These are phyloP conservation scores for Monosporascus sp. DNA, from an alignment of 2,329 filamentous ascomycete genomes.

Conservation along the genomic window DNA sequence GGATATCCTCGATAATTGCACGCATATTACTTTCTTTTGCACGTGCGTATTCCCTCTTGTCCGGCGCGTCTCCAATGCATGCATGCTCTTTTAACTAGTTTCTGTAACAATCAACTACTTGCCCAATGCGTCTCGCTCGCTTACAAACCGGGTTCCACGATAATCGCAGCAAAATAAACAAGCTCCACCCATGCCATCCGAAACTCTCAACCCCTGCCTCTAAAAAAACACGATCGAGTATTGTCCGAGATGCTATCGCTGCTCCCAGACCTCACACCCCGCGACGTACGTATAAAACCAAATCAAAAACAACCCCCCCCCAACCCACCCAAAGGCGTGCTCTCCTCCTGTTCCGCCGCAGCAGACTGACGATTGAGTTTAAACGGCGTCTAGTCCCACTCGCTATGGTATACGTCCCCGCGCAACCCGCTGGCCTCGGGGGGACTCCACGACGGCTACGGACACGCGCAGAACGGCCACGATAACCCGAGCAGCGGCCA, in stretches of 20 bases:
- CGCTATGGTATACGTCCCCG: conserved; percentile 67
- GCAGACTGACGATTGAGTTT: conserved; percentile 8
- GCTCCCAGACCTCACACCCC: conserved; percentile 62
- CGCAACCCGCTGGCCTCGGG: conserved; percentile 39
- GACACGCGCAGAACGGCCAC: conserved; percentile 18
- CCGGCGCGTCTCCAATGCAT: background rate
- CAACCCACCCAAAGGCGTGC: background rate
- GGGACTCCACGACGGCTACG: conserved; percentile 28
- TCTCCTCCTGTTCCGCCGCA: background rate
- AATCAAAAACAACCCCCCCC: conserved; percentile 4
- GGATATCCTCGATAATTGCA: background rate
- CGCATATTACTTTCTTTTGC: too few relatives aligned
- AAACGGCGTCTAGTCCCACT: conserved; percentile 52
- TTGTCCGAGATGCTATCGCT: conserved; percentile 50
- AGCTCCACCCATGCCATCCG: too few relatives aligned
- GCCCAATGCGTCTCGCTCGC: too few relatives aligned
- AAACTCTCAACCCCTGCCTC: background rate
- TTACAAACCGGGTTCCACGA: too few relatives aligned
- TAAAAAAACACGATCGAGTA: background rate
- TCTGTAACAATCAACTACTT: too few relatives aligned
- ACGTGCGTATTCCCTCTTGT: background rate
- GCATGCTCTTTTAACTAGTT: too few relatives aligned
- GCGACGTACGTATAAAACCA: conserved; percentile 50
- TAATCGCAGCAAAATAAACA: too few relatives aligned
- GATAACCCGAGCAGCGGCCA: conserved; percentile 21